Percentiles rank a stretch among this genome's conserved stretches.
These are phyloP conservation scores for Arthrinium phaeospermum DNA, from an alignment of 2,329 filamentous ascomycete genomes.

Conservation along the genomic window DNA sequence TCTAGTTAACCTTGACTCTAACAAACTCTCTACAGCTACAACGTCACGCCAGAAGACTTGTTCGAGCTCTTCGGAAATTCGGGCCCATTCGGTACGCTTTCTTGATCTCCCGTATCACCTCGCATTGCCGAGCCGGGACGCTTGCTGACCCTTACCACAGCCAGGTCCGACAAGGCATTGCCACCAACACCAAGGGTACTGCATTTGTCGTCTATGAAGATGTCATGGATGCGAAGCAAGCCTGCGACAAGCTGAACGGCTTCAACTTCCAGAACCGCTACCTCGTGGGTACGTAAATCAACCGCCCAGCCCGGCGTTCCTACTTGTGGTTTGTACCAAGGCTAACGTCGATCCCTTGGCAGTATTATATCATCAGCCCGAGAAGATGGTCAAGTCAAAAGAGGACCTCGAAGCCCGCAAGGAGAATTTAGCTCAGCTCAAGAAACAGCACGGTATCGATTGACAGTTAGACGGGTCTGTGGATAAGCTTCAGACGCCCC, in stretches of 20 bases:
- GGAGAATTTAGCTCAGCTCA: constrained; percentile 97
- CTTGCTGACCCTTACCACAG: constrained; percentile 53
- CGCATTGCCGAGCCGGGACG: background rate
- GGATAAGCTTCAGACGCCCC: constrained; percentile 54
- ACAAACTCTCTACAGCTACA: constrained; percentile 71
- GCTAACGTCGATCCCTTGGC: constrained; percentile 24
- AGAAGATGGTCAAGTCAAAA: constrained; percentile 80
- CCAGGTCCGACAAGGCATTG: constrained; percentile 98
- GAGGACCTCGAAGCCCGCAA: constrained; percentile 92
- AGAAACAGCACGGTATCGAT: constrained; percentile 97
- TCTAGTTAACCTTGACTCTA: constrained; percentile 30
- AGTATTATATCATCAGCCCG: constrained; percentile 70
- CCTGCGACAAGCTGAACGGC: constrained; percentile 99
- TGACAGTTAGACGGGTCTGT: constrained; percentile 81
- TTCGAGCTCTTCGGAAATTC: constrained; percentile 97
- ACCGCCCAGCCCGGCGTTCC: background rate
- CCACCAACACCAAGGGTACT: constrained; percentile 96
- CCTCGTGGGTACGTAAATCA: constrained; percentile 77
- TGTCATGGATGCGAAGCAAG: constrained; percentile 97
- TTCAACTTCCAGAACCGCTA: constrained; percentile 99
- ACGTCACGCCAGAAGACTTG: constrained; percentile 96
- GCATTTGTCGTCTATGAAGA: constrained; percentile 99
- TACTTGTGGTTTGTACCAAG: background rate
- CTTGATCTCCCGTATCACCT: constrained; percentile 20
- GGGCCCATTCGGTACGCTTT: constrained; percentile 84